Evolutionary conservation across 2,329 filamentous ascomycete species (phyloP), one percentile per base, ranked within the genome.

Genomic region (Aspergillus niger): DNA sequence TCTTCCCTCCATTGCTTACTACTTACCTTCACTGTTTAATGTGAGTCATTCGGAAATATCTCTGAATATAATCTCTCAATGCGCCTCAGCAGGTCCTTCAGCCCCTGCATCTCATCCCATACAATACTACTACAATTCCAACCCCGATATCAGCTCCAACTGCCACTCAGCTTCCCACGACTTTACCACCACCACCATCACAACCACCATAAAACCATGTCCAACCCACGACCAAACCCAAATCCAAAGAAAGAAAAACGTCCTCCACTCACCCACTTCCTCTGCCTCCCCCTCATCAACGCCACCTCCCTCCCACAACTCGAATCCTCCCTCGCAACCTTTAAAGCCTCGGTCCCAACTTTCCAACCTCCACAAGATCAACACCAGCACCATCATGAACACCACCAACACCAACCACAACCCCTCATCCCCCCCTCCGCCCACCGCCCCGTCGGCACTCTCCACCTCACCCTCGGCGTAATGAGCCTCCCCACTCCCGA

Each of bases 391-490:
- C 26, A 36, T 15, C 32, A 36, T 30, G 3, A 11, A 36, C 60
- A 55, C 57, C 64, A 57, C 47, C 62, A 47, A 48, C 59, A 67
- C 77, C 76, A 61, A 36, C 79, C 32, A 5, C 56, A 61, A 26
- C 65, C 72, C 2, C 79, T 80, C 5, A 77, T 94, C 8, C 89
- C 90, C 0, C 73, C 80, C 32, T 83, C 83, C 57, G 91, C 92
- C 1, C 79, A 97, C 54, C 82, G 92, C 28, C 92, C 92, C 0
- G 77, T 91, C 0, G 91, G 91, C 0, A 92, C 92, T 1, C 76
- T 97, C 51, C 94, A 98, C 76, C 80, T 96, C 2, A 97, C 93
- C 0, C 81, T 97, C 0, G 93, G 92, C 0, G 90, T 96, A 1
- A 93, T 97, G 90, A 89, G 85, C 65, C 83, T 97, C 8, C 76